These are phyloP conservation scores for Xenosphaeropsis pyriputrescens DNA, from an alignment of 2,329 filamentous ascomycete species.

Conservation along the genomic window DNA sequence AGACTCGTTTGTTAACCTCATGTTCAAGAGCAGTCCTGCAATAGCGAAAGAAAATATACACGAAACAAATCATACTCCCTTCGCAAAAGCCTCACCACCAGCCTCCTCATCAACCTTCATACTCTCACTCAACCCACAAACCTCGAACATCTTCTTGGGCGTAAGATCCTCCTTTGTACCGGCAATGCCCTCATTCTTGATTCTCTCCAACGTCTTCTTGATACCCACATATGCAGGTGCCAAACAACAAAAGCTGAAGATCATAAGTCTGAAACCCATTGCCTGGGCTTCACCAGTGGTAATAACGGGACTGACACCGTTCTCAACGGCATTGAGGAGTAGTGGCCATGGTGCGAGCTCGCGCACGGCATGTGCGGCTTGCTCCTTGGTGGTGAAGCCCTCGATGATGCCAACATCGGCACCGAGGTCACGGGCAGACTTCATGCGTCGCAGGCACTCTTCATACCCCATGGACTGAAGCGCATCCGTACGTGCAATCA, in stretches of 20 bases:
- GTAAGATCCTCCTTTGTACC: constrained; percentile 27
- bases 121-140: constrained; percentile 33
- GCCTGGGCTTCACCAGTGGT: constrained; percentile 34
- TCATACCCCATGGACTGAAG: constrained; percentile 41
- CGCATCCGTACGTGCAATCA: constrained; percentile 51
- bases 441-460: constrained; percentile 34
- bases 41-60: too few relatives aligned
- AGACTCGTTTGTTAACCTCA: too few relatives aligned
- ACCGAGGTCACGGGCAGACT: constrained; percentile 33
- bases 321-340: constrained; percentile 41
- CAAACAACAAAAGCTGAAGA: constrained; percentile 35
- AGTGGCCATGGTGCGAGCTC: constrained; percentile 33
- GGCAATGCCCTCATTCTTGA: constrained; percentile 22
- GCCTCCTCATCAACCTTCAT: constrained; percentile 28
- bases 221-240: constrained; percentile 30
- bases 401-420: constrained; percentile 48
- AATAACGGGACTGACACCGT: constrained; percentile 37
- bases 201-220: constrained; percentile 18
- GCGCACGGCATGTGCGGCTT: constrained; percentile 28
- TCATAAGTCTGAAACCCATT: constrained; percentile 43
- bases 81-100: constrained; percentile 5
- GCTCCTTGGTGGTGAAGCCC: constrained; percentile 33
- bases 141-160: constrained; percentile 32
- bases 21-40: too few relatives aligned
- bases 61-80: constrained; percentile 4